phyloP scores from a whole-genome alignment of 768 basidiomycete genomes.

The Boletales sp. region DNA sequence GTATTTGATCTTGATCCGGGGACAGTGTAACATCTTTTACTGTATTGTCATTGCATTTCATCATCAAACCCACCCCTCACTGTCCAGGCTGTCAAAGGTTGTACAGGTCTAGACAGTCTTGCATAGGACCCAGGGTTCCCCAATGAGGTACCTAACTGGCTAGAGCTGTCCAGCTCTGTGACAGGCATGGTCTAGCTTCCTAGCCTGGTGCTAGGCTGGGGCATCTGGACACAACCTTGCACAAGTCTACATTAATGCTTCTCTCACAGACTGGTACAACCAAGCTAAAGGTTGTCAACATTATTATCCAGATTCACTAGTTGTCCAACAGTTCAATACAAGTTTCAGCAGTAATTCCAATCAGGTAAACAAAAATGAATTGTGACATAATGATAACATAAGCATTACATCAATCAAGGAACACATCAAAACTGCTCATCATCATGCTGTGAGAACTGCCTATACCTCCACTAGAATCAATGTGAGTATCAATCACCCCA shows the following conservation, averaged over 20 bases:
- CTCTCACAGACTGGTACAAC: too few relatives aligned
- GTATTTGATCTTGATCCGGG: too few relatives aligned
- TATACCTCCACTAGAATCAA: too few relatives aligned
- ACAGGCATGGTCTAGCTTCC: too few relatives aligned
- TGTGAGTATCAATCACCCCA: not conserved
- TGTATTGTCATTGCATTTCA: too few relatives aligned
- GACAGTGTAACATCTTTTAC: too few relatives aligned
- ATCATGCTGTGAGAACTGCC: not conserved
- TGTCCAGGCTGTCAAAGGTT: not conserved
- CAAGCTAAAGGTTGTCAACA: too few relatives aligned
- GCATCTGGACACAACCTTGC: too few relatives aligned
- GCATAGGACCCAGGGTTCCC: not conserved
- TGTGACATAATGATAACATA: not conserved
- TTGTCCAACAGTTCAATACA: too few relatives aligned
- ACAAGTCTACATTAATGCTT: too few relatives aligned
- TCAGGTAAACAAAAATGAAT: not conserved
- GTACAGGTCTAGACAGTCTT: not conserved
- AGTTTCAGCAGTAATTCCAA: too few relatives aligned
- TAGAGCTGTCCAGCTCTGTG: not conserved
- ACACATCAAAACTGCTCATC: not conserved
- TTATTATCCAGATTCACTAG: too few relatives aligned
- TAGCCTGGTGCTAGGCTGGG: not conserved
- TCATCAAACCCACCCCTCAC: not conserved
- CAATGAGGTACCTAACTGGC: not conserved
- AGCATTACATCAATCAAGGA: not conserved